Percentiles rank a stretch among this genome's conserved stretches.
Evolutionary conservation across 345 rosid genomes (phyloP).

Genomic region (Hypericum androsaemum): DNA sequence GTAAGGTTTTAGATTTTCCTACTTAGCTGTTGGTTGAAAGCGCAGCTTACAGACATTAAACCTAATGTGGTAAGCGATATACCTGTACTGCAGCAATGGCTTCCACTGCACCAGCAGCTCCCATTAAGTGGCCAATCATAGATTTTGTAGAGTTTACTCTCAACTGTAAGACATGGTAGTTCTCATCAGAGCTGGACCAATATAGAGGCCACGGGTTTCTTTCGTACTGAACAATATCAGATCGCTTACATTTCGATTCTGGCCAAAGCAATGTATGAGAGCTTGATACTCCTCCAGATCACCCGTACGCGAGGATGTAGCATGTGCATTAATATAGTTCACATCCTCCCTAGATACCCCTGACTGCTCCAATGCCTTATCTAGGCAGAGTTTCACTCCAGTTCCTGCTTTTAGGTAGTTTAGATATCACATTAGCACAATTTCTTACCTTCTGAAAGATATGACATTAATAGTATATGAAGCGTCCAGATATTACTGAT

Average conservation of each 20-base stretch:
- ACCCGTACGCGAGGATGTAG: constrained; percentile 85
- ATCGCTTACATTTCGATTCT: constrained; percentile 51
- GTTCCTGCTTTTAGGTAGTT: constrained; percentile 34
- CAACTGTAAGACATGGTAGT: constrained; percentile 30
- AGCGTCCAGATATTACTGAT: too few relatives aligned
- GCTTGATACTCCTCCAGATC: constrained; percentile 78
- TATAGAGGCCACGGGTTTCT: too few relatives aligned
- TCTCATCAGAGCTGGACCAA: neutral
- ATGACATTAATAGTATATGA: too few relatives aligned
- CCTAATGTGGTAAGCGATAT: constrained; percentile 4
- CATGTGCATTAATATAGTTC: constrained; percentile 90
- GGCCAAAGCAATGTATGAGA: constrained; percentile 68
- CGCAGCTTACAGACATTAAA: neutral
- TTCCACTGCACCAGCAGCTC: constrained; percentile 95
- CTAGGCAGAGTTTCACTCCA: constrained; percentile 78
- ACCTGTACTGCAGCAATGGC: constrained; percentile 87
- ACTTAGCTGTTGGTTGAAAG: neutral
- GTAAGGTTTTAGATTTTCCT: too few relatives aligned
- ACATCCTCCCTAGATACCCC: constrained; percentile 64
- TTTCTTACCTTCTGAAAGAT: too few relatives aligned
- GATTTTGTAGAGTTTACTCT: constrained; percentile 86
- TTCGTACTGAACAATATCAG: too few relatives aligned
- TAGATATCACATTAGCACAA: too few relatives aligned
- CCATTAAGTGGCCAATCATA: constrained; percentile 87
- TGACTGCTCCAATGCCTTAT: constrained; percentile 68